Evolutionary conservation across 768 basidiomycete species (phyloP).

Genomic region (Boletus sp.): DNA sequence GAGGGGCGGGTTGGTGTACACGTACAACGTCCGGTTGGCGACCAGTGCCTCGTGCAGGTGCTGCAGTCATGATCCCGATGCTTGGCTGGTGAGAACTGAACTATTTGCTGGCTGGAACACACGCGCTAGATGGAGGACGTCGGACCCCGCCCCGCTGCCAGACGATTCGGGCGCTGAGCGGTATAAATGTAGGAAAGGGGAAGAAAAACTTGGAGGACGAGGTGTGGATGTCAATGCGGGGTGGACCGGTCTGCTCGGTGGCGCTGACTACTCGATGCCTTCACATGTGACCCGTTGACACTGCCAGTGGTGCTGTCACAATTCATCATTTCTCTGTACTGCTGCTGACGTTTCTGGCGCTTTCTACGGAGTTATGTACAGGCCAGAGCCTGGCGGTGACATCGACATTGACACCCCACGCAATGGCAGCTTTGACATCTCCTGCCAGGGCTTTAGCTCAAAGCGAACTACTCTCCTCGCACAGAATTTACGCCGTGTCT

Average conservation of each 20-base stretch:
- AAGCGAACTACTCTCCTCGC: not conserved
- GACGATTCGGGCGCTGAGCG: not conserved
- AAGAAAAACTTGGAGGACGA: not conserved
- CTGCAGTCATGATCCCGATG: constrained; percentile 18
- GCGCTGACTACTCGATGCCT: not conserved
- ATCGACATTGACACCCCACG: not conserved
- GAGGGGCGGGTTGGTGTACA: not conserved
- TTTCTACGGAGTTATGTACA: too few relatives aligned
- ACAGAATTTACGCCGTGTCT: not conserved
- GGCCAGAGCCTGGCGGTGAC: not conserved
- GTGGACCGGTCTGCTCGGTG: constrained; percentile 5
- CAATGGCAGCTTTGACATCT: not conserved
- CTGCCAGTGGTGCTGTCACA: not conserved
- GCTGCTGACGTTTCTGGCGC: too few relatives aligned
- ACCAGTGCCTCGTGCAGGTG: constrained; percentile 9
- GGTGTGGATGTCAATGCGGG: constrained; percentile 10
- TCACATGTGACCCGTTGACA: not conserved
- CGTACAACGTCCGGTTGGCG: constrained; percentile 21
- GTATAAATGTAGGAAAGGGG: not conserved
- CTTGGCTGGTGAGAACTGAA: not conserved
- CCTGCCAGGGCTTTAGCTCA: not conserved
- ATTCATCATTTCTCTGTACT: too few relatives aligned
- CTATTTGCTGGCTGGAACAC: not conserved
- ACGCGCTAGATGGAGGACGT: constrained; percentile 6
- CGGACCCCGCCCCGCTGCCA: constrained; percentile 3